Evolutionary conservation across 768 basidiomycete genomes (phyloP).

Genomic region (Collybia sp.): DNA sequence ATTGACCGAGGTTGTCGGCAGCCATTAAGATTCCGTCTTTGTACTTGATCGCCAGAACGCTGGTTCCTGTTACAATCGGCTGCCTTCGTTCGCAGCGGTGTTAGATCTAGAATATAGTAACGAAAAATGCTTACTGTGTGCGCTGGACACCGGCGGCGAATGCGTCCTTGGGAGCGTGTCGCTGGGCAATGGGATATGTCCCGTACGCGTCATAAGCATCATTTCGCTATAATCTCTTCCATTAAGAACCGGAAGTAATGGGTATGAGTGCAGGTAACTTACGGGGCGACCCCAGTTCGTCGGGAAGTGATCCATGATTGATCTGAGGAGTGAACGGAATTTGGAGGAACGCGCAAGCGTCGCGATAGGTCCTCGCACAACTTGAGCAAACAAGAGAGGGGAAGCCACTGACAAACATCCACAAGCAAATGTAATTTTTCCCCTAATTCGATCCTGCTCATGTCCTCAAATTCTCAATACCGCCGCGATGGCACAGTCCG

Average conservation of each 20-base stretch:
- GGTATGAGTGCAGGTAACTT: slow-evolving; percentile 14
- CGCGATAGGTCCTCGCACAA: too few relatives aligned
- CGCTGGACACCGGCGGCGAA: slow-evolving; percentile 67
- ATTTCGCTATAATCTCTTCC: slow-evolving; percentile 45
- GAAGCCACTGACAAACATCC: too few relatives aligned
- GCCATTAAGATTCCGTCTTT: slow-evolving; percentile 98
- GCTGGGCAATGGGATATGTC: slow-evolving; percentile 70
- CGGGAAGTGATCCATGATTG: slow-evolving; percentile 76
- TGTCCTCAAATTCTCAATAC: too few relatives aligned
- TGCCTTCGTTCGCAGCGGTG: slow-evolving; percentile 41
- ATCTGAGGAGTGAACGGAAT: neutral
- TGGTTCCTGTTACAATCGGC: slow-evolving; percentile 96
- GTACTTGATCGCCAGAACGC: slow-evolving; percentile 89
- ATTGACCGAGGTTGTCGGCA: slow-evolving; percentile 90
- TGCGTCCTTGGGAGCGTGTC: slow-evolving; percentile 46
- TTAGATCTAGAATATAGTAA: neutral
- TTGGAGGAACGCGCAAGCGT: neutral
- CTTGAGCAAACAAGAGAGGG: too few relatives aligned
- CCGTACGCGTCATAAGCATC: slow-evolving; percentile 72
- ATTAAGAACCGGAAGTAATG: neutral
- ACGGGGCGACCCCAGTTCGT: slow-evolving; percentile 82
- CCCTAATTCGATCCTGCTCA: too few relatives aligned
- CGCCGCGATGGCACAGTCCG: too few relatives aligned
- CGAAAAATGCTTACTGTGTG: slow-evolving; percentile 59
- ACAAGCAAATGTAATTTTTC: too few relatives aligned